A percentile compares a stretch with the other conserved stretches of the same genome.
Evolutionary conservation across 345 rosid species (phyloP).

Genomic region (Eucalyptus camaldulensis): DNA sequence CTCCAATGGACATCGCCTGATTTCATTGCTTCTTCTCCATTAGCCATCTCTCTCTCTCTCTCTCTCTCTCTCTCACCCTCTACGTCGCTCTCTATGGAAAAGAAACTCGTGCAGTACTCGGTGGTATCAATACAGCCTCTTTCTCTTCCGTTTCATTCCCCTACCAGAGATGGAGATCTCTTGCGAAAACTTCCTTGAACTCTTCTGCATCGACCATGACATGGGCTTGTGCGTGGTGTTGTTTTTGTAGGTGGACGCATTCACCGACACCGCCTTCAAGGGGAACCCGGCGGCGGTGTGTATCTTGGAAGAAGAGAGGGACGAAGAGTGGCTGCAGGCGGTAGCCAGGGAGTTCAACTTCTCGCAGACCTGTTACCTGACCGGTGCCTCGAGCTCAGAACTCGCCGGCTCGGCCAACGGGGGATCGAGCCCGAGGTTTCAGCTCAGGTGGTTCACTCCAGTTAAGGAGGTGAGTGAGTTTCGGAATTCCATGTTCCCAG

Average conservation of each 20-base stretch:
- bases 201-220: not conserved
- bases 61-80: no score
- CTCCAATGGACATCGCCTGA: no score
- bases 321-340: slow-evolving; percentile 59
- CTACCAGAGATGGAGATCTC: not conserved
- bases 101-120: no score
- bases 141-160: not conserved
- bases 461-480: slow-evolving; percentile 18
- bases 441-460: slow-evolving; percentile 65
- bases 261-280: slow-evolving; percentile 56
- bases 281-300: slow-evolving; percentile 89
- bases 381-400: slow-evolving; percentile 5
- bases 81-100: no score
- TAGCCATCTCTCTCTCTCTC: no score
- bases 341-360: slow-evolving; percentile 48
- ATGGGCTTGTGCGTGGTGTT: not conserved
- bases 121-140: slow-evolving; percentile 1
- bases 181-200: not conserved
- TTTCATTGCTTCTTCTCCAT: no score
- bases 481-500: not conserved
- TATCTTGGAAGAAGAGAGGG: slow-evolving; percentile 46
- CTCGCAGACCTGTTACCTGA: slow-evolving; percentile 38
- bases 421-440: slow-evolving; percentile 19
- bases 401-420: not conserved
- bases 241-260: slow-evolving; percentile 50